A percentile compares a stretch with the other conserved stretches of the same genome.
These are phyloP conservation scores for Umbelopsis ramanniana DNA, from an alignment of 192 early-diverging fungal genomes.

Conservation along the genomic window DNA sequence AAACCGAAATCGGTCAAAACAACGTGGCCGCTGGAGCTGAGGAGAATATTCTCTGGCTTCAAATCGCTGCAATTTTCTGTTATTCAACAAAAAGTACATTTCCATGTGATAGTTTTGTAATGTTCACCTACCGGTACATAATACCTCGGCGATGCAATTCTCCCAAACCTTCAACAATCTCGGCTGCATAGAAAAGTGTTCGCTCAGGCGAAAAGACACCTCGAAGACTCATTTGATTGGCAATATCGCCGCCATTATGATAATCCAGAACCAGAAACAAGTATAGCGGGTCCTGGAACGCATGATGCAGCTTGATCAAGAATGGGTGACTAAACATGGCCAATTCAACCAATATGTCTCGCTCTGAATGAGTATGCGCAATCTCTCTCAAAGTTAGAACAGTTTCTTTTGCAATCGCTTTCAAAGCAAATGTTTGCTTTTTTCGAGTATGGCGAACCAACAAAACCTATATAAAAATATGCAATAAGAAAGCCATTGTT, in stretches of 20 bases:
- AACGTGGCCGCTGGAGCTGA: slow-evolving; percentile 78
- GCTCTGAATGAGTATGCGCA: slow-evolving; percentile 80
- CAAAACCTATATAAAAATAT: slow-evolving; percentile 40
- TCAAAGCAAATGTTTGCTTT: slow-evolving; percentile 53
- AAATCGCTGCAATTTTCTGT: slow-evolving; percentile 53
- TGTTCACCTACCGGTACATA: slow-evolving; percentile 62
- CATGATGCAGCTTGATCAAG: slow-evolving; percentile 86
- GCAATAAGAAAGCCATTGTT: not conserved
- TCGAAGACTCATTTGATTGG: slow-evolving; percentile 73
- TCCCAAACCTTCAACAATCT: slow-evolving; percentile 84
- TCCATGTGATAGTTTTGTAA: not conserved
- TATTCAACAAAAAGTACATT: no score
- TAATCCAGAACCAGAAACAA: slow-evolving; percentile 91
- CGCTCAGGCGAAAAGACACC: slow-evolving; percentile 68
- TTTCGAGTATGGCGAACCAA: slow-evolving; percentile 45
- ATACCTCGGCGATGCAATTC: slow-evolving; percentile 88
- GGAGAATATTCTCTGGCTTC: slow-evolving; percentile 77
- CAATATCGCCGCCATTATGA: slow-evolving; percentile 89
- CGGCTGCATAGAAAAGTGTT: slow-evolving; percentile 84
- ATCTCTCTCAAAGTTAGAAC: slow-evolving; percentile 77
- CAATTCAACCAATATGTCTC: slow-evolving; percentile 71
- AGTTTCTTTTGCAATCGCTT: slow-evolving; percentile 59
- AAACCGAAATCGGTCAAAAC: slow-evolving; percentile 93
- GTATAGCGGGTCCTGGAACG: slow-evolving; percentile 85
- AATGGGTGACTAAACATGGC: slow-evolving; percentile 85